Percentiles rank a stretch among this genome's conserved stretches.
Conservation (phyloP, 352 stramenopile species). For the Globisporangium polare region DNA sequence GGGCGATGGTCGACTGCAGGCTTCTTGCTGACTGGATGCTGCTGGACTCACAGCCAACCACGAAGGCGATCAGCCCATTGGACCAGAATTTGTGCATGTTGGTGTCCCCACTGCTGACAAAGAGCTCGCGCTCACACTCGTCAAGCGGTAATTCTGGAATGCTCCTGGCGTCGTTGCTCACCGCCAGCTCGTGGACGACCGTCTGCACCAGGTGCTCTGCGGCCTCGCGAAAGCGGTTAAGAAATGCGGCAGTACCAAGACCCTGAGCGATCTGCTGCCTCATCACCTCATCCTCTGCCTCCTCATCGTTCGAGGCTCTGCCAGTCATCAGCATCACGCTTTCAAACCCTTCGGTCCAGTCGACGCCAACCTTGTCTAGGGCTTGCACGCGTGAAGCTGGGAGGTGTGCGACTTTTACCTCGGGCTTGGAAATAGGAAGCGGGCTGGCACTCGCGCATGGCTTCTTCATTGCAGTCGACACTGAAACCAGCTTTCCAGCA, state of each 20-base stretch:
- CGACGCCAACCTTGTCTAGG: background rate
- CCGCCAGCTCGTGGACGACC: conserved; percentile 33
- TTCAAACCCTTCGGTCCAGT: conserved; percentile 11
- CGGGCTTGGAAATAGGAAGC: background rate
- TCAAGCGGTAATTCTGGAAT: conserved; percentile 1
- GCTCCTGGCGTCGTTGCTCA: conserved; percentile 22
- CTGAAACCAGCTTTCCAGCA: background rate
- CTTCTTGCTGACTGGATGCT: background rate
- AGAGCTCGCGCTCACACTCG: background rate
- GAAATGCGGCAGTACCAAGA: conserved; percentile 23
- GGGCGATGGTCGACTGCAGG: conserved; percentile 11
- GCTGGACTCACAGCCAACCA: conserved; percentile 11
- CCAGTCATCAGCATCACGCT: background rate
- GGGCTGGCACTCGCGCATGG: no score
- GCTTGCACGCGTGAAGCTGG: background rate
- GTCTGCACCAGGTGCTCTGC: conserved; percentile 26
- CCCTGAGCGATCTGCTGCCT: conserved; percentile 12
- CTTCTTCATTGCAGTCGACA: background rate
- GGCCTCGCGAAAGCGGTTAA: conserved; percentile 35
- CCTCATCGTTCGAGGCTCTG: background rate
- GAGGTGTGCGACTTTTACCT: background rate
- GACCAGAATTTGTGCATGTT: conserved; percentile 26
- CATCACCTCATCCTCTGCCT: background rate
- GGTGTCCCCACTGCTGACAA: background rate
- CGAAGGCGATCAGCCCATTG: conserved; percentile 35